A percentile compares a stretch with the other conserved stretches of the same genome.
These are phyloP conservation scores for Blattamonas nauphoetae DNA, from an alignment of 78 protist genomes.

Conservation along the genomic window DNA sequence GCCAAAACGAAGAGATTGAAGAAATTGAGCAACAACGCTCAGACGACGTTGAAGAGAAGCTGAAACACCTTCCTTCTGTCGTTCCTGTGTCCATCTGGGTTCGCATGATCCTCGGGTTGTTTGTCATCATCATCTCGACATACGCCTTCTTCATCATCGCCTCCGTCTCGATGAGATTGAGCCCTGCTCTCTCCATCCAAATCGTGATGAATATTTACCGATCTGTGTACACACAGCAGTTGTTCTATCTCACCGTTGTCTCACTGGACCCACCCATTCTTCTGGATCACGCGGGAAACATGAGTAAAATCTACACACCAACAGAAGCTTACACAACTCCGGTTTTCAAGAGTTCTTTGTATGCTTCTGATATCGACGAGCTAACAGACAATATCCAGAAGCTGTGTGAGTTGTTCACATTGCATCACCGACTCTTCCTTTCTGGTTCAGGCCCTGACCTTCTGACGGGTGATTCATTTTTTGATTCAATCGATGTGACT, in stretches of 20 bases:
- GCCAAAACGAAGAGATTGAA: background rate
- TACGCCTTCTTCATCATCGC: background rate
- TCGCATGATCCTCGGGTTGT: background rate
- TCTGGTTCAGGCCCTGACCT: background rate
- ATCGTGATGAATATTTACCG: no score
- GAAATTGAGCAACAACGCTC: background rate
- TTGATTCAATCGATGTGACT: background rate
- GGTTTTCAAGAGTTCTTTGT: no score
- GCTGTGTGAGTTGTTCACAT: no score
- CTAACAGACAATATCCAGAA: no score
- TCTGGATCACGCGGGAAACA: no score
- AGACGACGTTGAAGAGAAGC: background rate
- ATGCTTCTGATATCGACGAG: no score
- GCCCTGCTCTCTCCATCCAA: background rate
- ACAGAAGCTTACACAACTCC: no score
- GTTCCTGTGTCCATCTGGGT: background rate
- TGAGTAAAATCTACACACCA: no score
- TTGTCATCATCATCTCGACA: background rate
- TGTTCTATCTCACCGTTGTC: no score
- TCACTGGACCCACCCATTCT: no score
- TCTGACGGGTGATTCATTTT: background rate
- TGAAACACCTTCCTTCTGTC: background rate
- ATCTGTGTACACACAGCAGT: no score
- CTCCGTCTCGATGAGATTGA: background rate
- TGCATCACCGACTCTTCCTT: no score